Evolutionary conservation across 176 grass and related monocot species (phyloP), one percentile per base, ranked within the genome.

Genomic region (Elaeis guineensis): DNA sequence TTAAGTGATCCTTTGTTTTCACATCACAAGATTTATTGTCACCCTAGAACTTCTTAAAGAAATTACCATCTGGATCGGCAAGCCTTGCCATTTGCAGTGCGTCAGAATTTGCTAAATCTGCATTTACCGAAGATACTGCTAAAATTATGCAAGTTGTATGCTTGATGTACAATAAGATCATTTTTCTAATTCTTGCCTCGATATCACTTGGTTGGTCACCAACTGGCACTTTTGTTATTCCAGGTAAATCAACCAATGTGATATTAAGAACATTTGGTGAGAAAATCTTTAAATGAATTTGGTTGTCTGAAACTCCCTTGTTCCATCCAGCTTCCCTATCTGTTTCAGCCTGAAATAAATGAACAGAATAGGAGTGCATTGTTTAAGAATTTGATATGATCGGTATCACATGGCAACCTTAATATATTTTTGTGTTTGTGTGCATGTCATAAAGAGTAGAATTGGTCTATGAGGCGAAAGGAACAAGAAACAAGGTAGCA

Each of bases 121-220:
- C 92, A 91, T 89, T 97, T 75, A 87, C 92, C 5, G 84, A 83
- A 69, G 87, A 88, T 32, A 97, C 78, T 19, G 87, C 92, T 72
- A 97, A 87, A 69, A 97, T 97, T 67, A 91, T 85, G 72, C 92
- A 97, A 68, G 77, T 97, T 57, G 72, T 75, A 75, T 85, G 75
- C 66, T 97, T 97, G 57, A 97, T 97, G 49, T 97, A 90, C 50
- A 85, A 80, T 75, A 85, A 85, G 54, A 90, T 80, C 80, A 97
- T 83, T 66, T 84, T 77, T 79, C 81, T 90, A 64, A 90, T 85
- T 85, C 79, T 97, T 63, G 80, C 52, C 69, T 91, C 83, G 57
- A 97, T 97, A 61, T 97, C 92, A 78, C 81, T 83, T 18, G 83
- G 92, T 77, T 97, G 92, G 67, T 91, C 87, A 58, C 92, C 92